Conservation (phyloP, 1,284 basidiomycete species). For the Leucoagaricus sp. region DNA sequence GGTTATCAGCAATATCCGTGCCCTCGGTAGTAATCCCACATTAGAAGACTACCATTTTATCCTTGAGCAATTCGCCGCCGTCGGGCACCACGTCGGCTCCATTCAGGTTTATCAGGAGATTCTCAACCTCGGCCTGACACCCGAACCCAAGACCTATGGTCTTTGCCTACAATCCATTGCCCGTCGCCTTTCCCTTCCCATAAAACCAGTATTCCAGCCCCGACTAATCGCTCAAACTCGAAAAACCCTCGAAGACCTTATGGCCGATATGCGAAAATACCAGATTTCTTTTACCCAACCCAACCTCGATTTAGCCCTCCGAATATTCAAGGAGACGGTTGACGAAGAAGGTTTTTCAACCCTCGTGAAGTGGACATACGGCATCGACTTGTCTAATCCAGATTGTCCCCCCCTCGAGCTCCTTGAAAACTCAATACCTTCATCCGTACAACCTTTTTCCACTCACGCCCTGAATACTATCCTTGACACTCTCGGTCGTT, state of each 20-base stretch:
- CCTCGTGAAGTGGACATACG: slow-evolving; percentile 66
- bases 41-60: slow-evolving; percentile 74
- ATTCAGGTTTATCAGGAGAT: slow-evolving; percentile 64
- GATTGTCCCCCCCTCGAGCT: slow-evolving; percentile 59
- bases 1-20: slow-evolving; percentile 68
- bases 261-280: slow-evolving; percentile 55
- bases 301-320: slow-evolving; percentile 64
- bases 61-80: slow-evolving; percentile 69
- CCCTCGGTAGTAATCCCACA: slow-evolving; percentile 47
- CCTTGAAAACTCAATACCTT: slow-evolving; percentile 27
- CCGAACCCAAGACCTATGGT: slow-evolving; percentile 57
- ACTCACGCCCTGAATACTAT: slow-evolving; percentile 69
- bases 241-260: slow-evolving; percentile 47
- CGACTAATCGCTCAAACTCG: slow-evolving; percentile 42
- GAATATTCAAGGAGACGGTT: slow-evolving; percentile 65
- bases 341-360: slow-evolving; percentile 54
- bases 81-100: slow-evolving; percentile 63
- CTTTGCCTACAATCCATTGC: slow-evolving; percentile 67
- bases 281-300: slow-evolving; percentile 51
- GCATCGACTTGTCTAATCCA: slow-evolving; percentile 70
- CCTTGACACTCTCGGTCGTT: slow-evolving; percentile 65
- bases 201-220: slow-evolving; percentile 36
- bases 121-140: slow-evolving; percentile 40
- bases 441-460: slow-evolving; percentile 49
- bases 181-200: slow-evolving; percentile 62